These are phyloP conservation scores for Mixia osmundae DNA, from an alignment of 1,284 basidiomycete genomes.

Conservation along the genomic window DNA sequence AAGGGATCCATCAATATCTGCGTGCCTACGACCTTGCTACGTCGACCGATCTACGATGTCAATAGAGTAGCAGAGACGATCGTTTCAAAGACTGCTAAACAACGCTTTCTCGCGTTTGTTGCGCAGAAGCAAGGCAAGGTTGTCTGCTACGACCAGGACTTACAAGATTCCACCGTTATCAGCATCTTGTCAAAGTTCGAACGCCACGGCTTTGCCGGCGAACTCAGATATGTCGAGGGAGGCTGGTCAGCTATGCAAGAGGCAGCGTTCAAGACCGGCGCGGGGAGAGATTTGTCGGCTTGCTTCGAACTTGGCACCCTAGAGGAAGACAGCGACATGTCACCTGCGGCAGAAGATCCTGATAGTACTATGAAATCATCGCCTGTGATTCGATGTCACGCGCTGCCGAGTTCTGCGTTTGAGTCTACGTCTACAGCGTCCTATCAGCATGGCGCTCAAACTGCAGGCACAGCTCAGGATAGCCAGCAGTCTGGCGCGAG, in stretches of 20 bases:
- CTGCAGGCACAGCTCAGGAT: background rate
- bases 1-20: slow-evolving; percentile 59
- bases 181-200: slow-evolving; percentile 68
- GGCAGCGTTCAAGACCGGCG: background rate
- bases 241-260: slow-evolving; percentile 28
- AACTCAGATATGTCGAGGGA: slow-evolving; percentile 51
- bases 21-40: slow-evolving; percentile 80
- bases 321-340: slow-evolving; percentile 26
- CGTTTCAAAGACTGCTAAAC: slow-evolving; percentile 29
- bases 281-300: background rate
- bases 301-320: slow-evolving; percentile 1
- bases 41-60: slow-evolving; percentile 58
- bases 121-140: slow-evolving; percentile 28
- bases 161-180: slow-evolving; percentile 42
- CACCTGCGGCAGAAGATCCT: slow-evolving; percentile 8
- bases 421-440: slow-evolving; percentile 31
- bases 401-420: slow-evolving; percentile 41
- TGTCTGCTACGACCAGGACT: slow-evolving; percentile 61
- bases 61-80: slow-evolving; percentile 51
- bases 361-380: slow-evolving; percentile 10
- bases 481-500: background rate
- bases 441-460: slow-evolving; percentile 6
- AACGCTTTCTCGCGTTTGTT: slow-evolving; percentile 1
- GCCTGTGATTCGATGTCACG: slow-evolving; percentile 30
- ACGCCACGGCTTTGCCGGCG: slow-evolving; percentile 38